Conservation (phyloP, 108 stramenopile genomes). For the Discostella pseudostelligera region DNA sequence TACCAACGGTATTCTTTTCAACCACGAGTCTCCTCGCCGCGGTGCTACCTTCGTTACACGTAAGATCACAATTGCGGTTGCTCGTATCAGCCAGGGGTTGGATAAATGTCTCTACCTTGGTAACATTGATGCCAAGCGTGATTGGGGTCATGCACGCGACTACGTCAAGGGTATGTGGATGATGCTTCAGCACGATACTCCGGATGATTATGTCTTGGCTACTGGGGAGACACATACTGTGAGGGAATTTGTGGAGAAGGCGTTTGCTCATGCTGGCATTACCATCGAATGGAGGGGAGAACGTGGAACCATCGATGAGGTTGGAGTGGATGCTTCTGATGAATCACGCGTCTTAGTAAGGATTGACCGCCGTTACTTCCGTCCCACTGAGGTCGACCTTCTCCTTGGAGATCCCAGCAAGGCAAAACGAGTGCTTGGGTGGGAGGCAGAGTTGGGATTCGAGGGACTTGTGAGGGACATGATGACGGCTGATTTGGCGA, state of each 20-base stretch:
- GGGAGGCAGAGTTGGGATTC: slow-evolving; percentile 83
- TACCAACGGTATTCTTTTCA: slow-evolving; percentile 97
- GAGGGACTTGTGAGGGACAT: slow-evolving; percentile 92
- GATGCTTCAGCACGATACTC: slow-evolving; percentile 94
- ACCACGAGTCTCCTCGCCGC: slow-evolving; percentile 98
- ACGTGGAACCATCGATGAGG: slow-evolving; percentile 88
- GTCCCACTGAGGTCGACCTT: slow-evolving; percentile 98
- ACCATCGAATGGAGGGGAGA: slow-evolving; percentile 91
- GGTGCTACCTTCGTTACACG: slow-evolving; percentile 98
- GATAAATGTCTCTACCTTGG: slow-evolving; percentile 94
- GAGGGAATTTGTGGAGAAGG: slow-evolving; percentile 96
- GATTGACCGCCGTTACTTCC: slow-evolving; percentile 97
- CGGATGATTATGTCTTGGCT: slow-evolving; percentile 98
- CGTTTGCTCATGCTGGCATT: slow-evolving; percentile 83
- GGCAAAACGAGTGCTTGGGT: slow-evolving; percentile 92
- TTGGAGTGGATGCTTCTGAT: slow-evolving; percentile 90
- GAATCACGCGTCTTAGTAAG: slow-evolving; percentile 83
- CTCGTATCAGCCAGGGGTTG: slow-evolving; percentile 80
- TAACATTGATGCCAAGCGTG: slow-evolving; percentile 98
- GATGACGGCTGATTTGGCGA: slow-evolving; percentile 90
- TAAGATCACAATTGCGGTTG: slow-evolving; percentile 96
- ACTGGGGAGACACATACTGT: slow-evolving; percentile 98
- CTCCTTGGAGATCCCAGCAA: slow-evolving; percentile 95
- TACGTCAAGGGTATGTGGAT: slow-evolving; percentile 99
- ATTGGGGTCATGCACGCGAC: slow-evolving; percentile 99